Conservation (phyloP, 495 filamentous ascomycete species). For the Xylaria sp. region DNA sequence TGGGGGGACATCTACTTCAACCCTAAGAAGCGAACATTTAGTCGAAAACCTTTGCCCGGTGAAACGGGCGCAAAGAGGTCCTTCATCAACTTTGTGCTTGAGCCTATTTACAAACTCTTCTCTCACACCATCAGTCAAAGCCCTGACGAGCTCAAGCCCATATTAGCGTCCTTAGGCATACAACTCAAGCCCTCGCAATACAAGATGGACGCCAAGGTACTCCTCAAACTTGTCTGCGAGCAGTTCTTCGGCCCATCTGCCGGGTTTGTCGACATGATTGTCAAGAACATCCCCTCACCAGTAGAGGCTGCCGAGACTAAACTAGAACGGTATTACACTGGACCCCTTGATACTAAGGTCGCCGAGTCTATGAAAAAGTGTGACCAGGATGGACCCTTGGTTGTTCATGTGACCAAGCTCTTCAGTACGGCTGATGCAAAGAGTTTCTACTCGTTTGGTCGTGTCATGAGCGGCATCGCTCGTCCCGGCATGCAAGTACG, state of each 20-base stretch:
- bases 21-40: constrained; percentile 86
- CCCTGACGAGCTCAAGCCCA: constrained; percentile 83
- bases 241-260: constrained; percentile 91
- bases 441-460: constrained; percentile 85
- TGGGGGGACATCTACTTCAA: constrained; percentile 99
- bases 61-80: constrained; percentile 83
- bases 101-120: constrained; percentile 97
- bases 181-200: constrained; percentile 88
- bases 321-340: constrained; percentile 89
- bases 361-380: constrained; percentile 81
- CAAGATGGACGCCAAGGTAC: constrained; percentile 84
- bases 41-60: constrained; percentile 70
- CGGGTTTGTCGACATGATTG: constrained; percentile 95
- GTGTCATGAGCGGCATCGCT: constrained; percentile 93
- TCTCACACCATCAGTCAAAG: constrained; percentile 94
- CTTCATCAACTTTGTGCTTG: constrained; percentile 93
- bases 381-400: constrained; percentile 86
- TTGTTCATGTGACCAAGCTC: constrained; percentile 91
- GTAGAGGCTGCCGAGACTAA: constrained; percentile 76
- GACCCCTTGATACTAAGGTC: constrained; percentile 87
- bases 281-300: constrained; percentile 89
- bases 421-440: constrained; percentile 88
- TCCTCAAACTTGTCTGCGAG: constrained; percentile 88
- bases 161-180: constrained; percentile 82
- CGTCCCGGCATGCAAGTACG: constrained; percentile 82